These are phyloP conservation scores for Pichia sp. DNA, from an alignment of 1,139 yeast genomes.

Conservation along the genomic window DNA sequence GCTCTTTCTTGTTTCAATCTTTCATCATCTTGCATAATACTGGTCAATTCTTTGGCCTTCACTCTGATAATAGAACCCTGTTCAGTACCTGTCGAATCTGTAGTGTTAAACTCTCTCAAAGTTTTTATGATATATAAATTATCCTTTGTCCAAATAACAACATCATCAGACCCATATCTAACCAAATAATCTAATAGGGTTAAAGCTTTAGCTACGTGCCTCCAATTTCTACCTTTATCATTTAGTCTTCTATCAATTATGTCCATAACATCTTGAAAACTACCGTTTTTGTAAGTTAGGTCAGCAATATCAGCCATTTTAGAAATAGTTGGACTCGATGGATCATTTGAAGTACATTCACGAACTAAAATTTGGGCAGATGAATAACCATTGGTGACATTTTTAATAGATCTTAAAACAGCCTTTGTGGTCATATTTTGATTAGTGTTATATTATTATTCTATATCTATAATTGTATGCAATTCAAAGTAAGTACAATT, in stretches of 20 bases:
- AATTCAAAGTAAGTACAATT: neutral
- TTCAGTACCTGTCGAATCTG: conserved; percentile 74
- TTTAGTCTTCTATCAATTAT: conserved; percentile 90
- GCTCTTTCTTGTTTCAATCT: conserved; percentile 69
- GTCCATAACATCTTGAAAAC: conserved; percentile 88
- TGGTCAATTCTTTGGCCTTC: conserved; percentile 85
- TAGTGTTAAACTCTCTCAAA: conserved; percentile 79
- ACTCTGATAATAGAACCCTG: conserved; percentile 88
- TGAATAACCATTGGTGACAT: conserved; percentile 90
- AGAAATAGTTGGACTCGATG: conserved; percentile 73
- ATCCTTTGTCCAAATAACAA: conserved; percentile 91
- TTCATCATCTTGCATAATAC: conserved; percentile 76
- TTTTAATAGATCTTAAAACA: conserved; percentile 79
- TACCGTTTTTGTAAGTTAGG: conserved; percentile 66
- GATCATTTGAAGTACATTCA: conserved; percentile 88
- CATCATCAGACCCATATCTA: conserved; percentile 82
- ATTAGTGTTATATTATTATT: neutral
- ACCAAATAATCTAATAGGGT: conserved; percentile 86
- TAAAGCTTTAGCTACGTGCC: conserved; percentile 88
- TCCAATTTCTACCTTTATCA: conserved; percentile 97
- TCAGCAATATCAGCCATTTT: conserved; percentile 84
- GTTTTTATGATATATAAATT: conserved; percentile 87
- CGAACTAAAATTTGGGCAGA: conserved; percentile 81
- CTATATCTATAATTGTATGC: neutral
- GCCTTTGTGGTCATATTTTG: conserved; percentile 43